Base-by-base conservation (phyloP, 306 rosid genomes). In the Crotalaria pallida region DNA sequence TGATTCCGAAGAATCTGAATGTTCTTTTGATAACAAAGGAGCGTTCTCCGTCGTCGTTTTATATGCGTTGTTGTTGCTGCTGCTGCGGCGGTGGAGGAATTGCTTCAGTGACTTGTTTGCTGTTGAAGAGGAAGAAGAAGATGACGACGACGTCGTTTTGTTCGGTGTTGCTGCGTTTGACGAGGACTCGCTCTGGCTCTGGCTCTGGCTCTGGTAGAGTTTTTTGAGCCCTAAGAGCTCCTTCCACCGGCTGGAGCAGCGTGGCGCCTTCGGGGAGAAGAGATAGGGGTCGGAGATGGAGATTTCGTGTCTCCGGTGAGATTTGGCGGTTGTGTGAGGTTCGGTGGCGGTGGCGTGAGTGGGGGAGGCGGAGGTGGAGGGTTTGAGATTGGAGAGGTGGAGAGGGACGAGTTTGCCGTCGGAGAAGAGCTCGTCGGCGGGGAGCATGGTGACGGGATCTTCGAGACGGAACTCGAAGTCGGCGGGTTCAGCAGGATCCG, bases 161-260 rank as follows among this genome's bases (percentile, higher is more conserved):
- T 23, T 1, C 0, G 50, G 2, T 15, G 74, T 8, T 1, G 76
- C 16, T 65, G 29, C 7, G 73, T 51, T 80, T 0, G 68, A 23
- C 7, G 85, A 12, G n/a, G n/a, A n/a, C n/a, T n/a, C n/a, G n/a
- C n/a, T n/a, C n/a, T n/a, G n/a, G n/a, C n/a, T n/a, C n/a, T n/a
- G n/a, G n/a, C n/a, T n/a, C n/a, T n/a, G n/a, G 58, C 55, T 84
- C 63, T 69, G 90, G 76, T 85, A 84, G 47, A 88, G 83, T 77
- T 88, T 91, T 52, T 89, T 95, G 10, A 91, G 43, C 36, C 97
- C 96, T 26, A 95, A 52, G 0, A 95, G 81, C 76, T 95, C 97
- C 38, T 85, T 95, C 99, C 97, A 91, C 57, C 96, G 86, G 77
- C 96, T 88, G 2, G 99, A 89, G 34, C 97, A 95, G n/a, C 97